Percentiles rank a stretch among this genome's conserved stretches.
phyloP scores from a whole-genome alignment of 371 early-diverging fungal genomes.

The Synchytrium microbalum region DNA sequence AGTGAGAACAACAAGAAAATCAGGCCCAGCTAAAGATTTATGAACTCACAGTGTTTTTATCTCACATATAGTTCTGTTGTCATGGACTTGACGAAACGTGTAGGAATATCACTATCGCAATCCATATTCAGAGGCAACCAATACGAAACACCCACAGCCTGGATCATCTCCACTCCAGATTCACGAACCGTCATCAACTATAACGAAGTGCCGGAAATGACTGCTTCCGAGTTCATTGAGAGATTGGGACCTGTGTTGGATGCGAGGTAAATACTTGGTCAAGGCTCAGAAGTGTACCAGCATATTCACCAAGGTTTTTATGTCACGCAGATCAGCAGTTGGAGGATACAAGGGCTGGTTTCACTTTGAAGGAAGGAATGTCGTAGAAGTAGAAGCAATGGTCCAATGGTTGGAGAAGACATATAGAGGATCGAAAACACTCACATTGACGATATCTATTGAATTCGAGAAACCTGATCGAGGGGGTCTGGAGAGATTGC shows the following conservation, averaged over 20 bases:
- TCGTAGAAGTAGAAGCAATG: constrained; percentile 42
- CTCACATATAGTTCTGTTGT: constrained; percentile 4
- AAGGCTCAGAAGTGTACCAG: no score
- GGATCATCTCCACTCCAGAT: constrained; percentile 51
- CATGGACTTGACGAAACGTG: constrained; percentile 7
- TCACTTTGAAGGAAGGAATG: constrained; percentile 63
- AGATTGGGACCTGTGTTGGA: constrained; percentile 24
- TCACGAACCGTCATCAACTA: constrained; percentile 59
- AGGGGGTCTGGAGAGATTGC: constrained; percentile 36
- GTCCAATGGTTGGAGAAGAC: constrained; percentile 35
- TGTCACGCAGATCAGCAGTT: not conserved
- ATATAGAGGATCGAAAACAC: constrained; percentile 30
- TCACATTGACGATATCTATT: constrained; percentile 47
- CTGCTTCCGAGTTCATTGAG: constrained; percentile 36
- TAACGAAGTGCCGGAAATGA: constrained; percentile 44
- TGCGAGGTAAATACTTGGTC: constrained; percentile 13
- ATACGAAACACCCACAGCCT: constrained; percentile 44
- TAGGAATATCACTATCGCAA: constrained; percentile 13
- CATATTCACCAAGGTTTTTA: constrained; percentile 12
- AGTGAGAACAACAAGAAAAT: not conserved
- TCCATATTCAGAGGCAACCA: constrained; percentile 23
- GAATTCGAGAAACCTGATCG: constrained; percentile 62
- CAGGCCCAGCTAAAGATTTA: constrained; percentile 10
- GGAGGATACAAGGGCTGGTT: constrained; percentile 32
- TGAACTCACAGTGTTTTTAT: constrained; percentile 2